These are phyloP conservation scores for Flueggea neowawraea DNA, from an alignment of 441 rosid species.

Conservation along the genomic window DNA sequence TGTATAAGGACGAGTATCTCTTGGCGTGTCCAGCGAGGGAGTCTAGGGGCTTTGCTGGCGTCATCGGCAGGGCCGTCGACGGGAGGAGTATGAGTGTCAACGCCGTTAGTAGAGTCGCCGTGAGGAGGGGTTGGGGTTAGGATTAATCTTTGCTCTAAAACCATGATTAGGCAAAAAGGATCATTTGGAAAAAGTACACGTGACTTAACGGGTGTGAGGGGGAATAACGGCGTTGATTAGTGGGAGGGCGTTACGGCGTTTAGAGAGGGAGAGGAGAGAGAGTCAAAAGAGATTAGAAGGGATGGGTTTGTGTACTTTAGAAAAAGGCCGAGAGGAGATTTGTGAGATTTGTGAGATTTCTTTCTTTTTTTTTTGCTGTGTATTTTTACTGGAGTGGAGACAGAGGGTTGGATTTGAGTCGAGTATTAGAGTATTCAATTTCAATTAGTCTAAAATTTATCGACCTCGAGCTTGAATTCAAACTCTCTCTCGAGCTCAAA, in stretches of 20 bases:
- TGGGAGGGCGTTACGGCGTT: constrained; percentile 45
- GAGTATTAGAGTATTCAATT: too few species aligned
- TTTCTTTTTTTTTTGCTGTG: too few species aligned
- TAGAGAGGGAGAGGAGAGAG: constrained; percentile 10
- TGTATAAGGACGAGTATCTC: constrained; percentile 93
- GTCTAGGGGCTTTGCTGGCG: constrained; percentile 66
- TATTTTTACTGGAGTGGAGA: too few species aligned
- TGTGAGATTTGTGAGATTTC: neutral
- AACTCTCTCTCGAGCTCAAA: too few species aligned
- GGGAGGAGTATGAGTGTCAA: constrained; percentile 21
- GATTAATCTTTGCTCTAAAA: constrained; percentile 43
- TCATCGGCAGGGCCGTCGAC: constrained; percentile 52
- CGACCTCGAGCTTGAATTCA: too few species aligned
- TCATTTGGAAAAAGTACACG: constrained; percentile 14
- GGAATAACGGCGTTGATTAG: constrained; percentile 39
- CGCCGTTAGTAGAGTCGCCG: constrained; percentile 48
- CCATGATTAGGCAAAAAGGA: constrained; percentile 33
- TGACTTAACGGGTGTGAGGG: constrained; percentile 30
- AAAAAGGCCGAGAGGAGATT: neutral
- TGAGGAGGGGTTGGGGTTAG: constrained; percentile 33
- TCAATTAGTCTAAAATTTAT: too few species aligned
- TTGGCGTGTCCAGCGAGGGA: constrained; percentile 98
- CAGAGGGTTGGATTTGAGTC: too few species aligned
- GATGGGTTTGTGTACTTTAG: neutral
- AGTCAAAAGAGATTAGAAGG: constrained; percentile 8